Evolutionary conservation across 805 yeast species (phyloP), one percentile per base, ranked within the genome.

Genomic region (Monosporozyma aerobia): DNA sequence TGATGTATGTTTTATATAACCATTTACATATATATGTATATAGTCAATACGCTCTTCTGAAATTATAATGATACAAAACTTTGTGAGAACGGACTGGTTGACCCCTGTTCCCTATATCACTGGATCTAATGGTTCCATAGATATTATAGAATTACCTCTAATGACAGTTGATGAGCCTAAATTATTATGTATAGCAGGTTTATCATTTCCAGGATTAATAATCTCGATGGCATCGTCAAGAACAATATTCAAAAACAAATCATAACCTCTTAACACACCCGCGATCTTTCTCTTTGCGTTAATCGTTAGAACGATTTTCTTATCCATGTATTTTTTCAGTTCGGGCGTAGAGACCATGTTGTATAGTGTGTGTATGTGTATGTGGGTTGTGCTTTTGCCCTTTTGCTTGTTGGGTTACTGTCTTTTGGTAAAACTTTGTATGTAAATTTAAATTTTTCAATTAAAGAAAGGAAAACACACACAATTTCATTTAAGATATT

Each of bases 191-290:
- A 43, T 9, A 1, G 45, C 29, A 44, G 73, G 71, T 30, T 72
- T 71, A 9, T 39, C 35, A 7, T 45, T 43, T 3, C 19, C 40
- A 11, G 19, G 16, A 5, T 41, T n/a, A 16, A 50, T 25, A 54
- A 79, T 80, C 64, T 86, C 94, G 14, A 81, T 74, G 1, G 89
- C 88, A 49, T 83, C 85, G 47, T 82, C 87, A 39, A 87, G 65
- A 0, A 87, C 88, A 25, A 86, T 69, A 61, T 87, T 87, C 60
- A 87, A 65, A 63, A 85, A 86, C n/a, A 79, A 70, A 64, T 92
- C 98, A 66, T 82, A 92, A 2, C 98, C 98, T 60, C 87, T 75
- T 51, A 92, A 75, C 11, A 79, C 78, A 2, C 98, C 98, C n/a
- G 80, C 78, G 1, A 92, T 80, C 59, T 78, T 79, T 49, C 97